These are phyloP conservation scores for Ploettnerulaceae sp. DNA, from an alignment of 2,329 filamentous ascomycete genomes.

Conservation along the genomic window DNA sequence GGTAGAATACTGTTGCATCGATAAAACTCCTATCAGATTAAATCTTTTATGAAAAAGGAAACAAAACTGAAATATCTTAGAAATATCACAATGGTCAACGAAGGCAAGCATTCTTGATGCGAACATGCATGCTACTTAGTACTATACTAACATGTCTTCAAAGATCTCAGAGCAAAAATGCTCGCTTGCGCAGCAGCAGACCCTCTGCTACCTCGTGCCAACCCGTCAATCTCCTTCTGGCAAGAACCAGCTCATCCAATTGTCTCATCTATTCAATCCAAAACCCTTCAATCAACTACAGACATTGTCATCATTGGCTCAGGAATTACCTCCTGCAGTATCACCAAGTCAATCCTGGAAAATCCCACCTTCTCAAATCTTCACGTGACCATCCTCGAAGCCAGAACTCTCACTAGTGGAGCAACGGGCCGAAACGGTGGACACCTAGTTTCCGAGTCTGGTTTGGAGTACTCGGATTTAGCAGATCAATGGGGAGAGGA, in stretches of 20 bases:
- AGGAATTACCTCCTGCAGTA: conserved; percentile 4
- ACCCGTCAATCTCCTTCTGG: conserved; percentile 21
- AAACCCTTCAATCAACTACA: neutral
- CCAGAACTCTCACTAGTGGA: conserved; percentile 73
- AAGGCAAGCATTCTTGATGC: too few species aligned
- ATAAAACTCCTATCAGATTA: too few species aligned
- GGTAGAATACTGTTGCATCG: too few species aligned
- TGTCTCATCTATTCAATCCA: conserved; percentile 1
- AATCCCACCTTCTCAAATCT: conserved; percentile 21
- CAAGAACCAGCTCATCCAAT: conserved; percentile 17
- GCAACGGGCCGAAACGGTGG: conserved; percentile 65
- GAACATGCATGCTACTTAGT: too few species aligned
- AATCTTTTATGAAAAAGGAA: too few species aligned
- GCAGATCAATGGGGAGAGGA: conserved; percentile 41
- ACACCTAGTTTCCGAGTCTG: conserved; percentile 31
- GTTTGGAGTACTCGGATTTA: conserved; percentile 3
- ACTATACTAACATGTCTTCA: too few species aligned
- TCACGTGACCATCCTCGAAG: conserved; percentile 65
- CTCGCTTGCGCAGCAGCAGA: too few species aligned
- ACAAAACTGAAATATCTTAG: too few species aligned
- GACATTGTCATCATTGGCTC: conserved; percentile 10
- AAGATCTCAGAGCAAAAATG: too few species aligned
- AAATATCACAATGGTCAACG: too few species aligned
- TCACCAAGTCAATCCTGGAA: conserved; percentile 2
- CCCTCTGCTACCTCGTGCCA: neutral